These are phyloP conservation scores for Lactifluus hygrophoroides DNA, from an alignment of 768 basidiomycete species.

Conservation along the genomic window DNA sequence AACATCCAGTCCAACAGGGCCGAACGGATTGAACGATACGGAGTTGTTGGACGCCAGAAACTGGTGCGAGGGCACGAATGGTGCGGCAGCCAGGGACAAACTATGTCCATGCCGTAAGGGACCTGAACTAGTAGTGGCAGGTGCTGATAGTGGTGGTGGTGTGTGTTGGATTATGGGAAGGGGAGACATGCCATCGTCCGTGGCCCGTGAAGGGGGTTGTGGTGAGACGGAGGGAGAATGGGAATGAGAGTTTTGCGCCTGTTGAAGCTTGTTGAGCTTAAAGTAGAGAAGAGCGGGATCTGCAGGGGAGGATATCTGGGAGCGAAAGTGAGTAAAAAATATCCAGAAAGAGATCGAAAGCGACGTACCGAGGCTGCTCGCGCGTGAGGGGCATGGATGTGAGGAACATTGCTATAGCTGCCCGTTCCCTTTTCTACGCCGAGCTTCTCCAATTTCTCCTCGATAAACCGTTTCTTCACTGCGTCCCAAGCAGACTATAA, in stretches of 20 bases:
- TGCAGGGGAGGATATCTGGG: conserved; percentile 82
- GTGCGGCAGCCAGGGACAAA: conserved; percentile 60
- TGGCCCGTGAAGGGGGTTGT: conserved; percentile 38
- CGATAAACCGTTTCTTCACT: conserved; percentile 62
- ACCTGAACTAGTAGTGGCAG: no score
- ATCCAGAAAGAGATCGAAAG: conserved; percentile 17
- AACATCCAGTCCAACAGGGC: conserved; percentile 43
- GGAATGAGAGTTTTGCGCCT: conserved; percentile 47
- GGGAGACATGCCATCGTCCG: conserved; percentile 39
- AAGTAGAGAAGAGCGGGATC: conserved; percentile 75
- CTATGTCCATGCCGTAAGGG: conserved; percentile 63
- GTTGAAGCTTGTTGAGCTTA: conserved; percentile 79
- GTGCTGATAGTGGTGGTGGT: conserved; percentile 20
- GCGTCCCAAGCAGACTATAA: conserved; percentile 63
- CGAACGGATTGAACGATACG: conserved; percentile 56
- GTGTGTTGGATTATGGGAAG: conserved; percentile 32
- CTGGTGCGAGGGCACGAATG: conserved; percentile 33
- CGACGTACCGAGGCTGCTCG: conserved; percentile 73
- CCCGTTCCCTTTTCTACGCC: conserved; percentile 62
- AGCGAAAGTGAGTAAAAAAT: not conserved
- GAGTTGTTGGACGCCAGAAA: conserved; percentile 28
- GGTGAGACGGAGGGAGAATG: conserved; percentile 59
- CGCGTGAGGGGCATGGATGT: conserved; percentile 67
- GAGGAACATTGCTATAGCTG: conserved; percentile 42
- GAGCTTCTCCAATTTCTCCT: conserved; percentile 71